A percentile compares a stretch with the other conserved stretches of the same genome.
Conservation (phyloP, 345 rosid genomes). For the Eucalyptus fibrosa region DNA sequence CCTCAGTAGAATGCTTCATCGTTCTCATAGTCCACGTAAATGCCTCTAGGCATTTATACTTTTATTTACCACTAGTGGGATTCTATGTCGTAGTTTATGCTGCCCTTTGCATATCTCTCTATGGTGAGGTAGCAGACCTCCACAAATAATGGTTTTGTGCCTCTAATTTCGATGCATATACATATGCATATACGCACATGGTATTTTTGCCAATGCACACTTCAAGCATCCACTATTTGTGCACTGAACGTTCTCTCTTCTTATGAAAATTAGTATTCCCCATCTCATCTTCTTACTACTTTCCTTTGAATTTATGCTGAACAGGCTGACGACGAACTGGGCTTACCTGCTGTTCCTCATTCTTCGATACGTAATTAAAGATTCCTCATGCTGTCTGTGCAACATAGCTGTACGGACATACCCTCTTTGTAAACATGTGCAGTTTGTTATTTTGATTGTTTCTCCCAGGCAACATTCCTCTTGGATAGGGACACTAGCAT, state of each 20-base stretch:
- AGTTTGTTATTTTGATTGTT: neutral
- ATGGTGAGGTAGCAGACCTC: neutral
- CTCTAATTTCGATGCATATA: neutral
- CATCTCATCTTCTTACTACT: neutral
- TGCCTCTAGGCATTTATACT: neutral
- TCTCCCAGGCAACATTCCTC: neutral
- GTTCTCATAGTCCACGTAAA: neutral
- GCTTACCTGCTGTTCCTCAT: constrained; percentile 81
- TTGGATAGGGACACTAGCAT: neutral
- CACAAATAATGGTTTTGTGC: neutral
- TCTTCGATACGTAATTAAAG: constrained; percentile 65
- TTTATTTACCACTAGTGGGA: neutral
- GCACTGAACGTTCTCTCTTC: neutral
- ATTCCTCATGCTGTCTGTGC: neutral
- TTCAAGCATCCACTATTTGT: neutral
- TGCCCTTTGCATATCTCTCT: neutral
- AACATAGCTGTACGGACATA: neutral
- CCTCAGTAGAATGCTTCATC: neutral
- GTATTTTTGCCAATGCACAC: neutral
- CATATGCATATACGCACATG: neutral
- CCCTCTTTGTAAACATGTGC: neutral
- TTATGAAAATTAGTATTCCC: neutral
- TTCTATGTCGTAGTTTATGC: neutral
- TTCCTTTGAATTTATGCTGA: neutral
- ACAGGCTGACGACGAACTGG: constrained; percentile 87